A percentile compares a stretch with the other conserved stretches of the same genome.
These are phyloP conservation scores for Simmondsia chinensis DNA, from an alignment of 148 eudicot species.

Conservation along the genomic window DNA sequence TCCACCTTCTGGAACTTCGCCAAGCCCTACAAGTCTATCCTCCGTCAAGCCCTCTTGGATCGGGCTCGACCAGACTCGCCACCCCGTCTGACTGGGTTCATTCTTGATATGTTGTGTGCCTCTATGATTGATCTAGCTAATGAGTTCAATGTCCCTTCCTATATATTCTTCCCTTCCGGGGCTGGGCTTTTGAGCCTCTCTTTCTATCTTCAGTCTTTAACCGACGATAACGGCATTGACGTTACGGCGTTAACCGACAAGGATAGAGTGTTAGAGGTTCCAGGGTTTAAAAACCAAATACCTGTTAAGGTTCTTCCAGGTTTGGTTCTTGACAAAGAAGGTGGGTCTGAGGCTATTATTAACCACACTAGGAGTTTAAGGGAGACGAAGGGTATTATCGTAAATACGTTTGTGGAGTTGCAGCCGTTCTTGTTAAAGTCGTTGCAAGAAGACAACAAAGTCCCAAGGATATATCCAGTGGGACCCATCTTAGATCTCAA, in stretches of 20 bases:
- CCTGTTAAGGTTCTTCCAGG: constrained; percentile 5
- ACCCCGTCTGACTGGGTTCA: constrained; percentile 10
- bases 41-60: constrained; percentile 9
- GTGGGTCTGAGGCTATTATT: background rate
- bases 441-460: background rate
- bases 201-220: constrained; percentile 3
- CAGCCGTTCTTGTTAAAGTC: constrained; percentile 19
- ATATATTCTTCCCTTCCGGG: constrained; percentile 21
- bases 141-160: constrained; percentile 19
- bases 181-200: constrained; percentile 4
- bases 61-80: background rate
- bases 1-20: background rate
- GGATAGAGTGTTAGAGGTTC: constrained; percentile 1
- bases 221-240: constrained; percentile 6
- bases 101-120: constrained; percentile 23
- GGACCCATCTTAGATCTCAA: constrained; percentile 32
- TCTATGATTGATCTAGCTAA: constrained; percentile 17
- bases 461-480: constrained; percentile 29
- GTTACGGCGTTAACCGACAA: background rate
- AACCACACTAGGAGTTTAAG: constrained; percentile 5
- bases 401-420: constrained; percentile 33
- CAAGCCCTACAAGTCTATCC: constrained; percentile 12
- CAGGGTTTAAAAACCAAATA: constrained; percentile 9
- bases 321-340: constrained; percentile 7
- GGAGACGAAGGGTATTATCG: constrained; percentile 29